A percentile compares a stretch with the other conserved stretches of the same genome.
Evolutionary conservation across 805 yeast genomes (phyloP).

Genomic region (Saturnispora diversa): DNA sequence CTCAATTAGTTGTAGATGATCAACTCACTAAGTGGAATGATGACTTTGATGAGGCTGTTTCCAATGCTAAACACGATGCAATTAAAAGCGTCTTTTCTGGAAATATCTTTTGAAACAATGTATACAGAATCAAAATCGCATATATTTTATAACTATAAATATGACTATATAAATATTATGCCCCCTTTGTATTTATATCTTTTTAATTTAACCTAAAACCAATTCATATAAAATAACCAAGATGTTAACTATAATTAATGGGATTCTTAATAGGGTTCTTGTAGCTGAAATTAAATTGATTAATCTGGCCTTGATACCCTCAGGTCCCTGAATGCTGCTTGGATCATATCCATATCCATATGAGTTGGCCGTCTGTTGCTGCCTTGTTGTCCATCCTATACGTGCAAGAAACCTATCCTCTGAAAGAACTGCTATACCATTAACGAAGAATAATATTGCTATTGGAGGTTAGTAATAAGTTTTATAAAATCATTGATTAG

Average conservation of each 20-base stretch:
- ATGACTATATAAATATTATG: too few relatives aligned
- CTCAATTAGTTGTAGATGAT: conserved; percentile 20
- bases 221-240: conserved; percentile 46
- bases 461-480: too few relatives aligned
- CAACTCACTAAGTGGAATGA: conserved; percentile 27
- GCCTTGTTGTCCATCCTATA: conserved; percentile 36
- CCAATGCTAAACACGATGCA: conserved; percentile 25
- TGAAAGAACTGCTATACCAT: conserved; percentile 51
- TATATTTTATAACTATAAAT: too few relatives aligned
- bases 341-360: conserved; percentile 20
- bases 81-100: conserved; percentile 24
- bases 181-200: conserved; percentile 1
- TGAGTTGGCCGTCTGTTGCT: conserved; percentile 26
- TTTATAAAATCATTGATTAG: too few relatives aligned
- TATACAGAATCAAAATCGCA: too few relatives aligned
- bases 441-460: conserved; percentile 43
- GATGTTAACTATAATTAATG: conserved; percentile 44
- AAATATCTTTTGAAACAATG: conserved; percentile 7
- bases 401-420: conserved; percentile 49
- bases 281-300: conserved; percentile 51
- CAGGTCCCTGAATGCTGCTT: conserved; percentile 9
- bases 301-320: conserved; percentile 37
- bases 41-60: conserved; percentile 26
- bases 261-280: conserved; percentile 49
- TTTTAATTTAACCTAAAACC: conserved; percentile 35